Evolutionary conservation across 768 basidiomycete genomes (phyloP).

Genomic region (Trametes maxima): DNA sequence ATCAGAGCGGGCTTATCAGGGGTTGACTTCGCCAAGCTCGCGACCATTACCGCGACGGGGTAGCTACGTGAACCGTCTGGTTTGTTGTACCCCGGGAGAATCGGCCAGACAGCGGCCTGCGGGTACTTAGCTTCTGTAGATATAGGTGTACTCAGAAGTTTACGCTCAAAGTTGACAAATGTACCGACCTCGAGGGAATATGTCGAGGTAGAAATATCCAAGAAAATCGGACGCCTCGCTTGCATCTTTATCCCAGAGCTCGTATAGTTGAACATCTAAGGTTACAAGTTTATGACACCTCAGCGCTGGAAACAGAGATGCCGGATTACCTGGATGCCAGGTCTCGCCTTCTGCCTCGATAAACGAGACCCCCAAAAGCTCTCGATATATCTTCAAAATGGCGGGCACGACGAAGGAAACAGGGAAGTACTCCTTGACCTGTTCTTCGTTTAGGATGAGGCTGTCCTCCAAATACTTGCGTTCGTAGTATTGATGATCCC

Average conservation of each 20-base stretch:
- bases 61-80: conserved; percentile 63
- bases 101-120: conserved; percentile 84
- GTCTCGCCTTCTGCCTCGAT: conserved; percentile 54
- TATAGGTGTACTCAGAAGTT: background rate
- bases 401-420: conserved; percentile 80
- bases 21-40: conserved; percentile 85
- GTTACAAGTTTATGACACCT: background rate
- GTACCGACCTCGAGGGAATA: conserved; percentile 75
- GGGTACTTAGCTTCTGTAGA: conserved; percentile 71
- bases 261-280: conserved; percentile 77
- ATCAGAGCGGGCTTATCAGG: conserved; percentile 79
- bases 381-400: conserved; percentile 83
- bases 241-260: conserved; percentile 82
- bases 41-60: conserved; percentile 84
- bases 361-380: conserved; percentile 75
- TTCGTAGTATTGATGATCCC: conserved; percentile 83
- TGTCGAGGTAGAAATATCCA: conserved; percentile 88
- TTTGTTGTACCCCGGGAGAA: conserved; percentile 65
- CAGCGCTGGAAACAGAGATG: too few relatives aligned
- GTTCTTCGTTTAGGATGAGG: conserved; percentile 70
- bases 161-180: background rate
- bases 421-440: conserved; percentile 89
- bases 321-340: conserved; percentile 75
- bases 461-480: conserved; percentile 64
- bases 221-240: conserved; percentile 71